phyloP scores from a whole-genome alignment of 345 rosid genomes.

The Acer yangbiense region DNA sequence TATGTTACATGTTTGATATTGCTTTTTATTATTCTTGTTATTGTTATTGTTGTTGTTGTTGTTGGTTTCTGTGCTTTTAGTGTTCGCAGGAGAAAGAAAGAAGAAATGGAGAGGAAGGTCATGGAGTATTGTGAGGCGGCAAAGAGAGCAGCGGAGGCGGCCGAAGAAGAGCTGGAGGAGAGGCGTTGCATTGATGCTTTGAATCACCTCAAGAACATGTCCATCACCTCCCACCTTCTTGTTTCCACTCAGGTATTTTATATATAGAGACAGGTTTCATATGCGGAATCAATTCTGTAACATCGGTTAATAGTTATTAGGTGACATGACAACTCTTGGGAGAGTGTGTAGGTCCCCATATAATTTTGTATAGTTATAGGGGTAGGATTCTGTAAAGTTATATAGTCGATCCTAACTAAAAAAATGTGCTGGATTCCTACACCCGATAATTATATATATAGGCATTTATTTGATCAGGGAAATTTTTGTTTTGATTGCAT shows the following conservation, averaged over 20 bases:
- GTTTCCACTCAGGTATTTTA: slow-evolving; percentile 45
- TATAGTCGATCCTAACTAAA: too few relatives aligned
- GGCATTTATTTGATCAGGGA: too few relatives aligned
- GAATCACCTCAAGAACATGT: slow-evolving; percentile 38
- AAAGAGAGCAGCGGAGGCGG: slow-evolving; percentile 52
- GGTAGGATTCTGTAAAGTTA: too few relatives aligned
- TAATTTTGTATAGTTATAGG: too few relatives aligned
- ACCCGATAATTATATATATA: too few relatives aligned
- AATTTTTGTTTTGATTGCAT: too few relatives aligned
- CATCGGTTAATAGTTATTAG: too few relatives aligned
- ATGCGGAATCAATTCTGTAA: too few relatives aligned
- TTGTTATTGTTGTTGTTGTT: background rate
- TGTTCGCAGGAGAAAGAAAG: background rate
- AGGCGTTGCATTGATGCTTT: slow-evolving; percentile 44
- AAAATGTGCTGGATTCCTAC: too few relatives aligned
- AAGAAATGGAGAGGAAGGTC: slow-evolving; percentile 41
- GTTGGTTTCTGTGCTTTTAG: background rate
- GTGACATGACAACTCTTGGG: too few relatives aligned
- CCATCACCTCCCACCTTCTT: slow-evolving; percentile 35
- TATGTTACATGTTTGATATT: background rate
- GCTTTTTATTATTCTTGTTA: background rate
- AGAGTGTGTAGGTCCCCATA: too few relatives aligned
- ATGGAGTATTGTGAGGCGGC: slow-evolving; percentile 46
- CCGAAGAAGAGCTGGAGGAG: slow-evolving; percentile 37
- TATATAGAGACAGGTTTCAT: too few relatives aligned